phyloP scores from a whole-genome alignment of 2,329 filamentous ascomycete genomes.

The Aspergillus luchuensis region DNA sequence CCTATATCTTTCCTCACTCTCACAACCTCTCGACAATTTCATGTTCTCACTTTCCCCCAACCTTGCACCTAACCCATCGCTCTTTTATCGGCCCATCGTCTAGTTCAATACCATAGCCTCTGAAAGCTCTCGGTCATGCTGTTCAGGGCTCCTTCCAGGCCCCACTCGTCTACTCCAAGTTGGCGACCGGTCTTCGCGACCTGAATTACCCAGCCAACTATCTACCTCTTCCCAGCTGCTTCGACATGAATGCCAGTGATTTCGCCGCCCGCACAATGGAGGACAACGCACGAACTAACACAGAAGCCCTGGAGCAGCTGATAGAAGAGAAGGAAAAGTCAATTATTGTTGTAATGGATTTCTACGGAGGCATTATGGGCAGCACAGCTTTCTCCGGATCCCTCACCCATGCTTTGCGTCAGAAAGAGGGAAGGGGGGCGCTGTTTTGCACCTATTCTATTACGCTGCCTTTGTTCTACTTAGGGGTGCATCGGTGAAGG shows the following conservation, averaged over 20 bases:
- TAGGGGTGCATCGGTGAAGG: background rate
- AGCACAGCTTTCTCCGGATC: conserved; percentile 3
- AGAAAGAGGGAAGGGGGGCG: background rate
- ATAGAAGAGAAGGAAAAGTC: background rate
- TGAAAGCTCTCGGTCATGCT: background rate
- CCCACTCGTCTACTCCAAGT: background rate
- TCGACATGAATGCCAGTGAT: background rate
- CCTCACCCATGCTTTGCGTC: background rate
- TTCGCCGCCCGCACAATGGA: background rate
- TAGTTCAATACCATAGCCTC: background rate
- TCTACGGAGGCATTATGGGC: conserved; percentile 9
- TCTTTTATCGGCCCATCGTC: background rate
- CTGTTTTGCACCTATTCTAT: conserved; percentile 3
- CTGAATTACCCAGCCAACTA: background rate
- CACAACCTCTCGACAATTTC: background rate
- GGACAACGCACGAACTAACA: background rate
- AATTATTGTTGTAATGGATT: conserved; percentile 5
- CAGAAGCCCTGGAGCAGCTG: background rate
- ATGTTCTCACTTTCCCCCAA: background rate
- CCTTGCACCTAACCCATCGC: background rate
- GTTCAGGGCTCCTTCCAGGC: conserved; percentile 3
- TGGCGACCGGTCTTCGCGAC: background rate
- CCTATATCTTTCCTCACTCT: background rate
- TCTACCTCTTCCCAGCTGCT: conserved; percentile 1
- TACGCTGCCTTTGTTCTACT: background rate